A percentile compares a stretch with the other conserved stretches of the same genome.
These are phyloP conservation scores for Aeminium ludgeri DNA, from an alignment of 495 filamentous ascomycete genomes.

Conservation along the genomic window DNA sequence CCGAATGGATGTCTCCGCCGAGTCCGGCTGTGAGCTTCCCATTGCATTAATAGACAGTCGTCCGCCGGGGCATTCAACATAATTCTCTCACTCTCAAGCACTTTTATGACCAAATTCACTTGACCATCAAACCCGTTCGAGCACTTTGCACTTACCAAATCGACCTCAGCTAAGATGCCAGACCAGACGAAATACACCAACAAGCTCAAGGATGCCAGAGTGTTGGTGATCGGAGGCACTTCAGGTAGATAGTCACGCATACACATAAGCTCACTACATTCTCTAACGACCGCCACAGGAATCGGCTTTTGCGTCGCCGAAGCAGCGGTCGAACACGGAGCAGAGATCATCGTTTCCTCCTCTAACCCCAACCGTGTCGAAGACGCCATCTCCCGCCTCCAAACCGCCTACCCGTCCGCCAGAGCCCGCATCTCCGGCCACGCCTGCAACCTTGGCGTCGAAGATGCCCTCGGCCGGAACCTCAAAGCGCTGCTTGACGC, in stretches of 20 bases:
- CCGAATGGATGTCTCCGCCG: too few relatives aligned
- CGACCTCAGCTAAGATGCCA: slow-evolving; percentile 10
- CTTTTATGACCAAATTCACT: too few relatives aligned
- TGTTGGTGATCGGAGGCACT: slow-evolving; percentile 16
- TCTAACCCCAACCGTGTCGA: slow-evolving; percentile 18
- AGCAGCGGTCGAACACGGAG: slow-evolving; percentile 22
- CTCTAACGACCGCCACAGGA: slow-evolving; percentile 12
- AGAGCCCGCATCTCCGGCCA: slow-evolving; percentile 13
- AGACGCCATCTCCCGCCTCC: slow-evolving; percentile 14
- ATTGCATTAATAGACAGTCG: too few relatives aligned
- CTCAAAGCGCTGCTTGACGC: slow-evolving; percentile 19
- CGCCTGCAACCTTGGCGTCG: slow-evolving; percentile 17
- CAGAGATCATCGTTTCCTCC: slow-evolving; percentile 21
- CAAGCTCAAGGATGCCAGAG: slow-evolving; percentile 14
- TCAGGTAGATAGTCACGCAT: slow-evolving; percentile 6
- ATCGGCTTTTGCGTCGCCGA: slow-evolving; percentile 25
- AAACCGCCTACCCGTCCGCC: slow-evolving; percentile 19
- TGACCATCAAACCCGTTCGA: too few relatives aligned
- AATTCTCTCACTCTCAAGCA: too few relatives aligned
- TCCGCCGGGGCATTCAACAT: too few relatives aligned
- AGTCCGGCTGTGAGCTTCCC: too few relatives aligned
- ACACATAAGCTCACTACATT: not conserved
- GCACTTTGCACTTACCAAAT: too few relatives aligned
- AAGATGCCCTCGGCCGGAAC: slow-evolving; percentile 17
- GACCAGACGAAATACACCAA: slow-evolving; percentile 19